A percentile compares a stretch with the other conserved stretches of the same genome.
Conservation (phyloP, 2,329 filamentous ascomycete species). For the Aspergillus felis region DNA sequence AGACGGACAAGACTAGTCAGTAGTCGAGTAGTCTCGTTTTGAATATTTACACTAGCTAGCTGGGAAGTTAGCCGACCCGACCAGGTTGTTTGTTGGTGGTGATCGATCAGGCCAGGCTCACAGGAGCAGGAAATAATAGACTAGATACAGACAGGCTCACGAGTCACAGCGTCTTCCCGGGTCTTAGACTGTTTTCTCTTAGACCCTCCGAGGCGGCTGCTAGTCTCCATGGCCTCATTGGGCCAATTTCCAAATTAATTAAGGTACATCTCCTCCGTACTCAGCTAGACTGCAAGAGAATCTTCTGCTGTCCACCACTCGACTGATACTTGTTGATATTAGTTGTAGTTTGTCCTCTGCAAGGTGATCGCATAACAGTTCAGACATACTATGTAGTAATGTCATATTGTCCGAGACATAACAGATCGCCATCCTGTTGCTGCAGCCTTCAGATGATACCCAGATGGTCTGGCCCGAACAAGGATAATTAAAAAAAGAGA, state of each 20-base stretch:
- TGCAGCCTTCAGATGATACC: not conserved
- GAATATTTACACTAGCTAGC: not conserved
- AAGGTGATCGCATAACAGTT: not conserved
- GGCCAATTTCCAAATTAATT: not conserved
- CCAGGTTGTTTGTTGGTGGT: not conserved
- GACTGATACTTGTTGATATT: too few relatives aligned
- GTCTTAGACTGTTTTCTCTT: conserved; percentile 5
- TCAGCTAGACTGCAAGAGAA: not conserved
- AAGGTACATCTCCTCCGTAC: not conserved
- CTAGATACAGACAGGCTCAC: too few relatives aligned
- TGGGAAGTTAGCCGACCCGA: not conserved
- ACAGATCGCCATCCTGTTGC: too few relatives aligned
- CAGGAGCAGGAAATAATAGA: conserved; percentile 8
- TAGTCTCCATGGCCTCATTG: not conserved
- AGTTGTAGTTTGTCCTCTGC: not conserved
- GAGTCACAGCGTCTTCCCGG: too few relatives aligned
- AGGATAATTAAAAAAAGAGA: not conserved
- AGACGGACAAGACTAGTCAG: not conserved
- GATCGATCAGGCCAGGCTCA: conserved; percentile 11
- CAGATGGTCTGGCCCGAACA: not conserved
- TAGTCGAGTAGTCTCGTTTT: not conserved
- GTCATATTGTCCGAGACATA: too few relatives aligned
- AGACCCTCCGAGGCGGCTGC: conserved; percentile 1
- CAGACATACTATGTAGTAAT: not conserved
- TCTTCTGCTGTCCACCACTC: not conserved